Percentiles rank a stretch among this genome's conserved stretches.
phyloP scores from a whole-genome alignment of 1,139 yeast species.

The Diutina siamensis region DNA sequence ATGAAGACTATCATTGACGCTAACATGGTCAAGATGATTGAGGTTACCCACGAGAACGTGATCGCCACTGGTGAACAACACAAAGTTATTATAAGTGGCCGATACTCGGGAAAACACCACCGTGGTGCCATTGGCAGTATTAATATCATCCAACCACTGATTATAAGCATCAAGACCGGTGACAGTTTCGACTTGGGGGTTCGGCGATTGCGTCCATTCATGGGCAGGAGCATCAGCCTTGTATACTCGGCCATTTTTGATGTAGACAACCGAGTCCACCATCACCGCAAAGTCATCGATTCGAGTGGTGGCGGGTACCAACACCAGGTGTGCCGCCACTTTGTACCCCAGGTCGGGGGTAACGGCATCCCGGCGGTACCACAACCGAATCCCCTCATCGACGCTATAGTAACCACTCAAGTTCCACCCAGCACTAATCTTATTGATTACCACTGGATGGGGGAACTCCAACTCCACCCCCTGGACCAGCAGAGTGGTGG shows the following conservation, averaged over 20 bases:
- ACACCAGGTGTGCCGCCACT: constrained; percentile 28
- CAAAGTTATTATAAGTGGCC: constrained; percentile 41
- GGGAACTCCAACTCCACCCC: constrained; percentile 41
- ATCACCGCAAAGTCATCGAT: constrained; percentile 43
- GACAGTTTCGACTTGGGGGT: constrained; percentile 9
- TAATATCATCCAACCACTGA: constrained; percentile 18
- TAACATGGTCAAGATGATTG: constrained; percentile 9
- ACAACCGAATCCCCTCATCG: constrained; percentile 45
- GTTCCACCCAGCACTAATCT: constrained; percentile 64
- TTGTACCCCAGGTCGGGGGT: constrained; percentile 16
- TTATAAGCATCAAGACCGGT: constrained; percentile 14
- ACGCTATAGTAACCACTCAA: constrained; percentile 35
- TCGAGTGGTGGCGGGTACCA: background rate
- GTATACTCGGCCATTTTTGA: constrained; percentile 36
- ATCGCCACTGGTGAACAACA: constrained; percentile 41
- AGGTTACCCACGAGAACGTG: constrained; percentile 34
- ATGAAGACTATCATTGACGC: constrained; percentile 33
- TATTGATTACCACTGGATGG: constrained; percentile 18
- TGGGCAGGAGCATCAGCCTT: constrained; percentile 24
- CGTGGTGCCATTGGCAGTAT: constrained; percentile 11
- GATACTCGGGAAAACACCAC: constrained; percentile 30
- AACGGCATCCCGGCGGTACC: constrained; percentile 33
- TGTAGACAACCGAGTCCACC: constrained; percentile 37
- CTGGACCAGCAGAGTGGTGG: constrained; percentile 18
- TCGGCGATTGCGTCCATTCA: constrained; percentile 7